These are phyloP conservation scores for Boletellus emodensis DNA, from an alignment of 768 basidiomycete genomes.

Conservation along the genomic window DNA sequence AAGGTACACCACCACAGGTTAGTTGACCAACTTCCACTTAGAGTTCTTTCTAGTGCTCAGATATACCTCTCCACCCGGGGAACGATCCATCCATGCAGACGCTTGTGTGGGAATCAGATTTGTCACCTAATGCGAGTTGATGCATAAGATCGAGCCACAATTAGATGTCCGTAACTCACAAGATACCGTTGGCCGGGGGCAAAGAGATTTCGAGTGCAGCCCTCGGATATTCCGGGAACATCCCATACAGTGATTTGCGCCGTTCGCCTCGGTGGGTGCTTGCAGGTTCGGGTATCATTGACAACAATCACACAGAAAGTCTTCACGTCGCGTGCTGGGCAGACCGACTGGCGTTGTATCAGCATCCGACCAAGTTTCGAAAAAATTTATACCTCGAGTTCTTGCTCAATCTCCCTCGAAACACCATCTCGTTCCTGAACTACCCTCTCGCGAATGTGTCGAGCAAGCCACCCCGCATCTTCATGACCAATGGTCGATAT, in stretches of 20 bases:
- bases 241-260: conserved; percentile 89
- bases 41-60: conserved; percentile 64
- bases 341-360: conserved; percentile 42
- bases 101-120: conserved; percentile 68
- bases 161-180: conserved; percentile 37
- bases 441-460: conserved; percentile 45
- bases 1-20: not conserved
- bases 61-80: conserved; percentile 63
- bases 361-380: not conserved
- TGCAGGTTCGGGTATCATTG: conserved; percentile 54
- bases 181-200: conserved; percentile 62
- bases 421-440: conserved; percentile 47
- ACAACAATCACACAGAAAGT: conserved; percentile 72
- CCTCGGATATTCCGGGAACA: conserved; percentile 54
- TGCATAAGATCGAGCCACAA: not conserved
- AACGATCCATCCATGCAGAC: conserved; percentile 66
- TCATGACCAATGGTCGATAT: conserved; percentile 38
- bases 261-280: conserved; percentile 49
- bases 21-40: conserved; percentile 46
- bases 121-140: conserved; percentile 36
- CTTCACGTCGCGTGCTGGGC: conserved; percentile 71
- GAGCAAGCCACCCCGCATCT: conserved; percentile 64
- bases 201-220: conserved; percentile 47
- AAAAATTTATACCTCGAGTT: conserved; percentile 58
- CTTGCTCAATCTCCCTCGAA: conserved; percentile 62